Evolutionary conservation across 2,329 filamentous ascomycete genomes (phyloP).

Genomic region (Penicillium sp.): DNA sequence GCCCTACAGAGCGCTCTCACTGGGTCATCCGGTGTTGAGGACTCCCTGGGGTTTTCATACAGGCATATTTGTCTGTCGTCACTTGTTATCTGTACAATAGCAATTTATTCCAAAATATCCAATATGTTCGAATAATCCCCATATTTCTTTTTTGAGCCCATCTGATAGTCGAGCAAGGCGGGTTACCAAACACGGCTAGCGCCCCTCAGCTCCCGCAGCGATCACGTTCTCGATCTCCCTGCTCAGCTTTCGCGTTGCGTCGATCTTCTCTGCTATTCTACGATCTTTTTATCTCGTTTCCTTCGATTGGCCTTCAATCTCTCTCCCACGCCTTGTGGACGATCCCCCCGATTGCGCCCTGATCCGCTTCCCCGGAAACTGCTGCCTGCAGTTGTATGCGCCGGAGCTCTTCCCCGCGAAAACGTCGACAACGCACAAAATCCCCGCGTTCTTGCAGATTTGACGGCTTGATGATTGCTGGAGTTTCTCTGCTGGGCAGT

Average conservation of each 20-base stretch:
- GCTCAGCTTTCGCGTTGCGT: slow-evolving; percentile 9
- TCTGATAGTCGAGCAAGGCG: not conserved
- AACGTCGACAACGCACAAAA: slow-evolving; percentile 24
- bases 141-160: not conserved
- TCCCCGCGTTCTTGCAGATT: slow-evolving; percentile 16
- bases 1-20: slow-evolving; percentile 2
- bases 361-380: slow-evolving; percentile 4
- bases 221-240: slow-evolving; percentile 28
- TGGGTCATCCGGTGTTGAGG: not conserved
- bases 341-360: not conserved
- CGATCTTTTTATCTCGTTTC: slow-evolving; percentile 7
- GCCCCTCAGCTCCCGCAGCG: slow-evolving; percentile 28
- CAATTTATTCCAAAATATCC: slow-evolving; percentile 2
- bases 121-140: not conserved
- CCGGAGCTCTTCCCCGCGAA: slow-evolving; percentile 33
- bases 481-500: slow-evolving; percentile 35
- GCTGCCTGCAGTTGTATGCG: slow-evolving; percentile 30
- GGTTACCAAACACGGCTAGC: slow-evolving; percentile 32
- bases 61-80: slow-evolving; percentile 10
- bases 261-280: slow-evolving; percentile 5
- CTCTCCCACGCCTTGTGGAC: not conserved
- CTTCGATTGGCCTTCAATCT: slow-evolving; percentile 1
- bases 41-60: slow-evolving; percentile 1
- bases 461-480: slow-evolving; percentile 41
- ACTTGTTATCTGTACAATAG: slow-evolving; percentile 24